phyloP scores from a whole-genome alignment of 257 asterid species.

The Anisodus acutangulus region DNA sequence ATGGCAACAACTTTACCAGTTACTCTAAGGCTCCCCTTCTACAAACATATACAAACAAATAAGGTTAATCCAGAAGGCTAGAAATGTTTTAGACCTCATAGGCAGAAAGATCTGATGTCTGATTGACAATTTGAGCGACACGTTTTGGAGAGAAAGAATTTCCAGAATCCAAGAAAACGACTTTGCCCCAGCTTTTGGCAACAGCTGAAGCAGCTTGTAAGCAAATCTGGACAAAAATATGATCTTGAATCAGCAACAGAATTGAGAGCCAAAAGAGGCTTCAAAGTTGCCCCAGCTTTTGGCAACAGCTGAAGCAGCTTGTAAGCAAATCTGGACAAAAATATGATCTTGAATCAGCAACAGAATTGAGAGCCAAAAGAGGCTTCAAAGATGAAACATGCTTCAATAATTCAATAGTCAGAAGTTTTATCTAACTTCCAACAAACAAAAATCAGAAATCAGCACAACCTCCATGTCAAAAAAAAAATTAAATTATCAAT shows the following conservation, averaged over 20 bases:
- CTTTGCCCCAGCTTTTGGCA: constrained; percentile 59
- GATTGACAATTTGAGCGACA: constrained; percentile 59
- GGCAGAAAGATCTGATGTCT: constrained; percentile 44
- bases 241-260: constrained; percentile 18
- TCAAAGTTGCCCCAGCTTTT: constrained; percentile 44
- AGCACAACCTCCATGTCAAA: constrained; percentile 23
- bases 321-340: constrained; percentile 68
- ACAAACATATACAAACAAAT: not conserved
- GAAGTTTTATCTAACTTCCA: constrained; percentile 11
- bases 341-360: constrained; percentile 18
- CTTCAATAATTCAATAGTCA: constrained; percentile 1
- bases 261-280: not conserved
- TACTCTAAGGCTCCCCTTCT: not conserved
- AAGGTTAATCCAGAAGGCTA: not conserved
- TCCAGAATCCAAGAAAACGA: constrained; percentile 77
- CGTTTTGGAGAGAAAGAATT: constrained; percentile 86
- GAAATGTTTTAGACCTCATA: constrained; percentile 46
- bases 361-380: not conserved
- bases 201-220: constrained; percentile 67
- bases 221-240: constrained; percentile 59
- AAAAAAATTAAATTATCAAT: constrained; percentile 15
- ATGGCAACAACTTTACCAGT: too few species aligned
- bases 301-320: constrained; percentile 68
- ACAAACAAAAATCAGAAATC: constrained; percentile 16
- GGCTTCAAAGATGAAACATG: constrained; percentile 22